Percentiles rank a stretch among this genome's conserved stretches.
Evolutionary conservation across 148 eudicot species (phyloP).

Genomic region (Rhododendron ovatum): DNA sequence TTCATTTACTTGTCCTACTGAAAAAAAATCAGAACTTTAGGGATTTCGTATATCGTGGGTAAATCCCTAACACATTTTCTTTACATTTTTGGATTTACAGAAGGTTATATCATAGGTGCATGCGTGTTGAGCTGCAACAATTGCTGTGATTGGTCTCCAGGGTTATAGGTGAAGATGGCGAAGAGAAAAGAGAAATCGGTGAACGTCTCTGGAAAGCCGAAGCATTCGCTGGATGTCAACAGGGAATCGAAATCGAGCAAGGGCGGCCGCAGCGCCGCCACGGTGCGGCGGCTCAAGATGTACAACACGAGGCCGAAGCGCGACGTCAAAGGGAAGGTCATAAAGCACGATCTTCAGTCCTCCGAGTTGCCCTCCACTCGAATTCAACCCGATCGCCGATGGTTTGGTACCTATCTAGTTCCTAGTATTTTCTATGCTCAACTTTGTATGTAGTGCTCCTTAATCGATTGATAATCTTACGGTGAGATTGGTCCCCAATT

Average conservation of each 20-base stretch:
- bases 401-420: conserved; percentile 60
- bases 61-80: not conserved
- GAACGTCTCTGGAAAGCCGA: conserved; percentile 62
- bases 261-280: conserved; percentile 68
- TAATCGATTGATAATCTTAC: not conserved
- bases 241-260: conserved; percentile 31
- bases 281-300: conserved; percentile 95
- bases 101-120: not conserved
- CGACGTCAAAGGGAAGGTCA: conserved; percentile 42
- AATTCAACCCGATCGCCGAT: conserved; percentile 88
- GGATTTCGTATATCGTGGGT: not conserved
- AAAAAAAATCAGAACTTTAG: not conserved
- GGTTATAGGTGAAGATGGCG: conserved; percentile 33
- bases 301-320: conserved; percentile 69
- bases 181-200: conserved; percentile 62
- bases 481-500: too few species aligned
- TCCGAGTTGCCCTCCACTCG: conserved; percentile 73
- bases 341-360: conserved; percentile 56
- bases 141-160: not conserved
- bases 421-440: not conserved
- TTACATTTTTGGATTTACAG: not conserved
- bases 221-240: conserved; percentile 79
- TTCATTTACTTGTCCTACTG: not conserved
- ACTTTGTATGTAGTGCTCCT: not conserved
- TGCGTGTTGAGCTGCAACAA: not conserved